phyloP scores from a whole-genome alignment of 306 rosid species.

The Trichosanthes cucumerina region DNA sequence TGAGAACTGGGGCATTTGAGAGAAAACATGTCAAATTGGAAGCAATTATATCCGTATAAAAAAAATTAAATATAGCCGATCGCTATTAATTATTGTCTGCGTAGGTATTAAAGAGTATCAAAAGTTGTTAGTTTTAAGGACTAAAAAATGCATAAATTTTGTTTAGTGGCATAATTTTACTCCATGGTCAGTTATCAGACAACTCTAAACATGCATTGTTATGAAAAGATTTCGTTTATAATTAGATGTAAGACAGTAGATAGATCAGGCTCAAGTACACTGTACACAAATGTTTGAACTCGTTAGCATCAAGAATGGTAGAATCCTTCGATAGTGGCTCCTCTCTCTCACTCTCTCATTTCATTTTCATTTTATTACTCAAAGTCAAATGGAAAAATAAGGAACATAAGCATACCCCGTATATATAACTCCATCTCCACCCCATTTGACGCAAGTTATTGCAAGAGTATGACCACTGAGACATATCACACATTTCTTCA shows the following conservation, averaged over 20 bases:
- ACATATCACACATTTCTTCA: slow-evolving; percentile 50
- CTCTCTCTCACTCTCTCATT: not conserved
- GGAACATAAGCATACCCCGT: slow-evolving; percentile 50
- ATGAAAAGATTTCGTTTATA: not conserved
- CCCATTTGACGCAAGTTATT: slow-evolving; percentile 92
- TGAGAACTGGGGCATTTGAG: slow-evolving; percentile 49
- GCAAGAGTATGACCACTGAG: slow-evolving; percentile 90
- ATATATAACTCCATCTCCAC: slow-evolving; percentile 92
- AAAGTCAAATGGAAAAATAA: not conserved
- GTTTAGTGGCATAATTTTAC: not conserved
- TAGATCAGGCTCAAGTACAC: not conserved
- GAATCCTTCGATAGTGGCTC: not conserved
- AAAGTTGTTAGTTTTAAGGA: not conserved
- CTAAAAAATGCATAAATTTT: not conserved
- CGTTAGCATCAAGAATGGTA: not conserved
- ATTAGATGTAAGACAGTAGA: not conserved
- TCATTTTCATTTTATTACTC: not conserved
- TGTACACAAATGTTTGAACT: not conserved
- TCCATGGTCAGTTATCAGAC: slow-evolving; percentile 1
- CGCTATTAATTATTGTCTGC: not conserved
- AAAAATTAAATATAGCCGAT: not conserved
- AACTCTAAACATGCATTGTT: not conserved
- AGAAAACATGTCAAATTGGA: slow-evolving; percentile 5
- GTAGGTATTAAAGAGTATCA: not conserved
- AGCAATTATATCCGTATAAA: not conserved